Evolutionary conservation across 805 yeast species (phyloP).

Genomic region (Ogataea siamensis): DNA sequence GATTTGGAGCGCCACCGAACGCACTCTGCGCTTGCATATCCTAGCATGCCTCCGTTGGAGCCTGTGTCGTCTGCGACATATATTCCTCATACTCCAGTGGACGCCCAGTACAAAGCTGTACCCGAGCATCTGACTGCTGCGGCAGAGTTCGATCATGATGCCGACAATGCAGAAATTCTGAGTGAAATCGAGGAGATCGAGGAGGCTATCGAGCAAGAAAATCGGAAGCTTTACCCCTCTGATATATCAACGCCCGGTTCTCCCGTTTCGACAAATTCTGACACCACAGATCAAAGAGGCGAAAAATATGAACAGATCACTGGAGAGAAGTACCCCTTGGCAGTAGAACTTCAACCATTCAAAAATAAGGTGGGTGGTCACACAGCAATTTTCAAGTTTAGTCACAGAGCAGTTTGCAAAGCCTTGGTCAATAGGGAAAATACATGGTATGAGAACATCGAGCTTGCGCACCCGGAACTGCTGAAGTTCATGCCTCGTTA

Average conservation of each 20-base stretch:
- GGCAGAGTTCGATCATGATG: slow-evolving; percentile 43
- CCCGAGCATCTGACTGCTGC: slow-evolving; percentile 49
- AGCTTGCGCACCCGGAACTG: slow-evolving; percentile 69
- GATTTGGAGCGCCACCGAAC: slow-evolving; percentile 16
- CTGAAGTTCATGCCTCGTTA: slow-evolving; percentile 88
- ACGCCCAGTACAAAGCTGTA: slow-evolving; percentile 17
- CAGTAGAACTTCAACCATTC: slow-evolving; percentile 89
- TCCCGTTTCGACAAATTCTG: slow-evolving; percentile 4
- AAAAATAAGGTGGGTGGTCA: slow-evolving; percentile 97
- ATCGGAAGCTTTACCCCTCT: slow-evolving; percentile 4
- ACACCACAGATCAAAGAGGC: background rate
- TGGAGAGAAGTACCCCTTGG: slow-evolving; percentile 52
- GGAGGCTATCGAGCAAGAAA: slow-evolving; percentile 23
- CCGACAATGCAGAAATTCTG: slow-evolving; percentile 22
- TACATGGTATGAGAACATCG: slow-evolving; percentile 87
- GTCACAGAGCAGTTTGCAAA: slow-evolving; percentile 90
- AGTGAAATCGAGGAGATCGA: slow-evolving; percentile 28
- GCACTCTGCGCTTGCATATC: slow-evolving; percentile 7
- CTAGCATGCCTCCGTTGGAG: slow-evolving; percentile 38
- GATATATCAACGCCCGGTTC: slow-evolving; percentile 1
- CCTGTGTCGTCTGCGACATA: slow-evolving; percentile 72
- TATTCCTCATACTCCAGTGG: slow-evolving; percentile 59
- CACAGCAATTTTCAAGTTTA: slow-evolving; percentile 91
- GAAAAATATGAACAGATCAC: slow-evolving; percentile 2
- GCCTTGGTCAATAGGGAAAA: slow-evolving; percentile 89